phyloP scores from a whole-genome alignment of 2,329 filamentous ascomycete genomes.

The Dactylonectria estremocensis region DNA sequence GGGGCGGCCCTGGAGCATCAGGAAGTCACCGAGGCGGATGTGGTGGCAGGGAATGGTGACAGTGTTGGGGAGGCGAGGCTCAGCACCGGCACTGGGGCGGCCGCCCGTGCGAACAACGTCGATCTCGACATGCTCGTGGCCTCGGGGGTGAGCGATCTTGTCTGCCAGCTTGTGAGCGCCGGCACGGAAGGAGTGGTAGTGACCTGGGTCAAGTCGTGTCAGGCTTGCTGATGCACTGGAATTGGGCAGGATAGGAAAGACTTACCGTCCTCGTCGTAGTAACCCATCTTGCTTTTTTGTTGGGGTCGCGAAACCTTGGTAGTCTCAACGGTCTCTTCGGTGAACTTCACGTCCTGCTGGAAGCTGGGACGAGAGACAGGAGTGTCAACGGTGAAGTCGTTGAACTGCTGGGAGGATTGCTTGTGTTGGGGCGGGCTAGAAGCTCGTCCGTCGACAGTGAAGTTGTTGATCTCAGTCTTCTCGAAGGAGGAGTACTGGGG shows the following conservation, averaged over 20 bases:
- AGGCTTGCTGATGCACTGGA: constrained; percentile 18
- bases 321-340: constrained; percentile 77
- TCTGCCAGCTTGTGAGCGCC: constrained; percentile 71
- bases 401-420: constrained; percentile 38
- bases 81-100: constrained; percentile 47
- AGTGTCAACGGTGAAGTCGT: constrained; percentile 52
- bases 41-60: constrained; percentile 99
- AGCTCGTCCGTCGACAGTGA: constrained; percentile 32
- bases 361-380: constrained; percentile 61
- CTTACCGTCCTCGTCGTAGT: constrained; percentile 76
- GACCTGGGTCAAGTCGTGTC: constrained; percentile 59
- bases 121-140: constrained; percentile 66
- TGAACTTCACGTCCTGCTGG: constrained; percentile 72
- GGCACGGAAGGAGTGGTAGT: constrained; percentile 72
- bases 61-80: constrained; percentile 76
- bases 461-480: constrained; percentile 36
- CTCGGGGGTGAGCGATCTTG: constrained; percentile 65
- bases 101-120: constrained; percentile 56
- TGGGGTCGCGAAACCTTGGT: constrained; percentile 59
- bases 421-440: constrained; percentile 32
- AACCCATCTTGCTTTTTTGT: constrained; percentile 73
- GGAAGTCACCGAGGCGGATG: constrained; percentile 98
- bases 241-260: background rate
- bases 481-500: constrained; percentile 29
- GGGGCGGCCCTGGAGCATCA: constrained; percentile 98